phyloP scores from a whole-genome alignment of 2,329 filamentous ascomycete genomes.

The Westerdykella ornata region DNA sequence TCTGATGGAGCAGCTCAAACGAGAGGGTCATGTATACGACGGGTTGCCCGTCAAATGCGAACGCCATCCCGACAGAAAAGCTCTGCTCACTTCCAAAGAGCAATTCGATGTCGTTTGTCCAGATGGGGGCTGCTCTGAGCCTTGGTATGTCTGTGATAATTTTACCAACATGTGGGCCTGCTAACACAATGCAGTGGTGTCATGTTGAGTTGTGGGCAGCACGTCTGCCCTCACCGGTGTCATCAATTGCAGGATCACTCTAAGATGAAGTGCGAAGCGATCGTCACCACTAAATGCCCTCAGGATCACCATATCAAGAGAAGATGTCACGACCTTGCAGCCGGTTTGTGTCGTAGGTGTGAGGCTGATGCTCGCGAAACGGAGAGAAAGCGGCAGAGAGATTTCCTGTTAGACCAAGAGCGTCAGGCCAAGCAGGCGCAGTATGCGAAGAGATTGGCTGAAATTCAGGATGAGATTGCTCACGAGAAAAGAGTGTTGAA shows the following conservation, averaged over 20 bases:
- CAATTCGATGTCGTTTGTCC: conserved; percentile 60
- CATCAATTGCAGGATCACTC: conserved; percentile 57
- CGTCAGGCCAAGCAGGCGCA: conserved; percentile 41
- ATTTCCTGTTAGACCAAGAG: conserved; percentile 48
- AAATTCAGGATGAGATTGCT: conserved; percentile 51
- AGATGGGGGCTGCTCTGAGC: conserved; percentile 61
- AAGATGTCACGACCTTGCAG: conserved; percentile 41
- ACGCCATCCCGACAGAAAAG: conserved; percentile 32
- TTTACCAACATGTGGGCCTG: conserved; percentile 5
- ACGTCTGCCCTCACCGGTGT: conserved; percentile 55
- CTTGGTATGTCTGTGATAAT: too few relatives aligned
- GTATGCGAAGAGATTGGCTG: conserved; percentile 43
- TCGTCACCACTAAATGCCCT: conserved; percentile 46
- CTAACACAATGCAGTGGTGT: too few relatives aligned
- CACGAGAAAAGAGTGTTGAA: conserved; percentile 42
- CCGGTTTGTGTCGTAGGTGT: conserved; percentile 47
- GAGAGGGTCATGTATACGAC: conserved; percentile 41
- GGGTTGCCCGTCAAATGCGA: conserved; percentile 34
- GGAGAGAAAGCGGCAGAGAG: conserved; percentile 41
- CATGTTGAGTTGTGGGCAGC: conserved; percentile 52
- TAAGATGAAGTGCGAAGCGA: conserved; percentile 43
- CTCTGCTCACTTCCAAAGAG: conserved; percentile 43
- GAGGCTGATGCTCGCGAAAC: conserved; percentile 44
- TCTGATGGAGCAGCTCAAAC: conserved; percentile 52
- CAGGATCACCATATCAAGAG: conserved; percentile 47